These are phyloP conservation scores for Solanum appendiculatum DNA, from an alignment of 257 asterid species.

Conservation along the genomic window DNA sequence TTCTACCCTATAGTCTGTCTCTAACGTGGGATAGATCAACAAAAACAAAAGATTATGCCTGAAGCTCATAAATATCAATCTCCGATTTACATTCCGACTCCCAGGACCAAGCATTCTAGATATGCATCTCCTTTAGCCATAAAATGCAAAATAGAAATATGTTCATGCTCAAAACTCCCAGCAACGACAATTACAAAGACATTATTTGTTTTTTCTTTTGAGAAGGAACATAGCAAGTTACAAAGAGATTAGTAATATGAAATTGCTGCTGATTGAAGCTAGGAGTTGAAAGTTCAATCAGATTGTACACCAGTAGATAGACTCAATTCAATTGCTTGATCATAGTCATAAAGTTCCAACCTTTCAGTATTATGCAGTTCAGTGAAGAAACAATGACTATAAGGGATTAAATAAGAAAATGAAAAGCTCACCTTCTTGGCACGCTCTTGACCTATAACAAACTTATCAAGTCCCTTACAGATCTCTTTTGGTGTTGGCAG, in stretches of 20 bases:
- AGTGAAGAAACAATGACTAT: neutral
- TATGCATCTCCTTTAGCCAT: neutral
- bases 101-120: neutral
- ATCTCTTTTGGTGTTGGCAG: constrained; percentile 94
- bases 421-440: constrained; percentile 69
- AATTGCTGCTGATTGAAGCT: neutral
- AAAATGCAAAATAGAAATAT: neutral
- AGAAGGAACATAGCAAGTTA: neutral
- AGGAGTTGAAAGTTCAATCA: neutral
- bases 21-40: neutral
- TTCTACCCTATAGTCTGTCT: neutral
- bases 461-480: constrained; percentile 80
- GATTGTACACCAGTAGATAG: neutral
- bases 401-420: neutral
- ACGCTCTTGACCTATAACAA: constrained; percentile 86
- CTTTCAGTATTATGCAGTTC: neutral
- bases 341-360: neutral
- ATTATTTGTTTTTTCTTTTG: neutral
- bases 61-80: neutral
- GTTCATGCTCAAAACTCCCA: neutral
- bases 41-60: neutral
- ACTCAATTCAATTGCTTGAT: neutral
- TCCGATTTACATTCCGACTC: neutral
- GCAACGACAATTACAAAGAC: neutral
- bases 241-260: neutral